phyloP scores from a whole-genome alignment of 2,329 filamentous ascomycete genomes.

The Neofusicoccum ribis region DNA sequence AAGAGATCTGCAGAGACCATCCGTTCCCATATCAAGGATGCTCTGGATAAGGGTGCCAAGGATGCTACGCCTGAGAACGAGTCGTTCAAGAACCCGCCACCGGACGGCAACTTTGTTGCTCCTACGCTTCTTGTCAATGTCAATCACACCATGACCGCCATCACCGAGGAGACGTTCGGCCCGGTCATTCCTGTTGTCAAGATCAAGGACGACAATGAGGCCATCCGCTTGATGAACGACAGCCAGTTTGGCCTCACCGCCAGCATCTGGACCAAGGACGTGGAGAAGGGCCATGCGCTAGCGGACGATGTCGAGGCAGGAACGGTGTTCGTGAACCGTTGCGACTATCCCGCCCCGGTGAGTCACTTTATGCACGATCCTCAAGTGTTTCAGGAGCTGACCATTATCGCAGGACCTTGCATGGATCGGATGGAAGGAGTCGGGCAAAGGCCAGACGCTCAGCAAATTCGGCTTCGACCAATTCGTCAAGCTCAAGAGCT shows the following conservation, averaged over 20 bases:
- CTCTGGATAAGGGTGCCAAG: conserved; percentile 77
- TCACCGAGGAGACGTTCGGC: conserved; percentile 94
- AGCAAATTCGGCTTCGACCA: conserved; percentile 91
- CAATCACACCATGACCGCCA: conserved; percentile 80
- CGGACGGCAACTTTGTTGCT: conserved; percentile 84
- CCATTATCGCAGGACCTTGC: conserved; percentile 68
- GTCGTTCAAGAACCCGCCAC: conserved; percentile 69
- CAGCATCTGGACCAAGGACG: conserved; percentile 96
- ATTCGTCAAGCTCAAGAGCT: conserved; percentile 95
- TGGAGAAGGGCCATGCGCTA: conserved; percentile 70
- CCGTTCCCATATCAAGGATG: conserved; percentile 76
- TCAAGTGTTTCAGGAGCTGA: conserved; percentile 30
- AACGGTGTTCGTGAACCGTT: conserved; percentile 94
- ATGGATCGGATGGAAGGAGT: conserved; percentile 99
- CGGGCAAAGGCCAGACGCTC: conserved; percentile 85
- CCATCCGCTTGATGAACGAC: conserved; percentile 86
- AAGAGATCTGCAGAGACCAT: conserved; percentile 75
- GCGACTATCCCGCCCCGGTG: conserved; percentile 89
- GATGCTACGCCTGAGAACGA: conserved; percentile 81
- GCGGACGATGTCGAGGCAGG: conserved; percentile 83
- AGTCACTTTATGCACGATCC: conserved; percentile 42
- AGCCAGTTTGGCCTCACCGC: conserved; percentile 92
- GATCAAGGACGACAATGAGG: conserved; percentile 78
- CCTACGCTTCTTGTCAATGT: conserved; percentile 81
- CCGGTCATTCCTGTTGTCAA: conserved; percentile 89